Conservation (phyloP, 805 yeast genomes). For the Debaryomyces maramus region DNA sequence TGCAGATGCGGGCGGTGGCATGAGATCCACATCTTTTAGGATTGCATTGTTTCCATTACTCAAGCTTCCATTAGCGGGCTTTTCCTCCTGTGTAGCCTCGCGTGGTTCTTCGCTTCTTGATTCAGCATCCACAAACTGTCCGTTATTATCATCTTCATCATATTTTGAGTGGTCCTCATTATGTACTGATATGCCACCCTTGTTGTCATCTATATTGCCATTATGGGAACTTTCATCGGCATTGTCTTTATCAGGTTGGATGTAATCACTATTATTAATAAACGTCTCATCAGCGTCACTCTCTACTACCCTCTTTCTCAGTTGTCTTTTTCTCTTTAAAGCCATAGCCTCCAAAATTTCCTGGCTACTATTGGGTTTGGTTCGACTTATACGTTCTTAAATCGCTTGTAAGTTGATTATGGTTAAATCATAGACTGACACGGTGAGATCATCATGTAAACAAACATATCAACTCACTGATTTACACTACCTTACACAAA, state of each 20-base stretch:
- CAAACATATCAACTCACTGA: neutral
- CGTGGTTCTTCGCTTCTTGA: neutral
- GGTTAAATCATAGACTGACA: neutral
- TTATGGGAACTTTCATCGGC: neutral
- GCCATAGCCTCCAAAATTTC: constrained; percentile 4
- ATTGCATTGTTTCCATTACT: neutral
- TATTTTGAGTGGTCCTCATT: neutral
- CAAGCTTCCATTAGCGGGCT: neutral
- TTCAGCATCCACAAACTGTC: neutral
- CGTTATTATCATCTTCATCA: neutral
- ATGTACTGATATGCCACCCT: neutral
- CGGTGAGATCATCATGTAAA: neutral
- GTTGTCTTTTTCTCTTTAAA: constrained; percentile 9
- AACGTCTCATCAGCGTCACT: constrained; percentile 24
- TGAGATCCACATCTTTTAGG: neutral
- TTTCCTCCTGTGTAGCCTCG: neutral
- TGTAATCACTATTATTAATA: constrained; percentile 42
- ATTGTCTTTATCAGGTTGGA: constrained; percentile 1
- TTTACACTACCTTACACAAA: constrained; percentile 1
- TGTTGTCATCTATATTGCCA: neutral
- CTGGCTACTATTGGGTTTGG: no score
- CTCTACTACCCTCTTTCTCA: constrained; percentile 10
- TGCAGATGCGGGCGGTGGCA: neutral
- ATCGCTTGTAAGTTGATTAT: no score
- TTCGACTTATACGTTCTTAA: no score